Base-by-base conservation (phyloP, 495 filamentous ascomycete species). In the Penicillium lagena region DNA sequence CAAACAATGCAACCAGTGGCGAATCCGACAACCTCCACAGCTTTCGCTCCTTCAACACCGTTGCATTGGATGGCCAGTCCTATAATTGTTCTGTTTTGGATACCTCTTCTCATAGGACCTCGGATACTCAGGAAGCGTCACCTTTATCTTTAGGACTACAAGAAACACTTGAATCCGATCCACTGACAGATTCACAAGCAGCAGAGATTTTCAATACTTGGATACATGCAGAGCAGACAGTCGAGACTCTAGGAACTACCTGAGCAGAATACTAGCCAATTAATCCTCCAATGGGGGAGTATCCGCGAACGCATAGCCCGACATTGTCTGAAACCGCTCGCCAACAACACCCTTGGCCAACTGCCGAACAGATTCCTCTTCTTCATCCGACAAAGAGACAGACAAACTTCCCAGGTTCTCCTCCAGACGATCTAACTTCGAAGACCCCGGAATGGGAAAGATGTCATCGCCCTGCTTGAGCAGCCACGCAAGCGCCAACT, bases 391-490 rank as follows among this genome's bases (percentile, higher is more conserved):
- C 31, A 60, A 12, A 2, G 15, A 13, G 1, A 60, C 30, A 17
- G 22, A 41, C 9, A 48, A 30, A 36, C 50, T 55, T 2, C 42
- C 46, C 47, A 71, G 58, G 44, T 85, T 84, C 56, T 82, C 71
- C 35, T 79, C 73, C 29, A 83, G 47, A 34, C 78, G 77, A 46
- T 76, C 64, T 17, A 75, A 45, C n/a, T 59, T 69, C 43, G 70
- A 76, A 1, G 78, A 79, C n/a, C 83, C 75, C 0, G 82, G 81
- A 53, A 82, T 82, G 0, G 78, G 72, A 41, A 84, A 69, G 11
- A 83, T 65, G 50, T 82, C 76, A n/a, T 72, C 60, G 0, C 81
- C 80, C 51, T 82, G 80, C 22, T 61, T 63, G 42, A 86, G 45
- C 43, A 84, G 32, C 80, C 79, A 85, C 1, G 78, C 79, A 30